Base-by-base conservation (phyloP, 495 filamentous ascomycete species). In the Hypoxylon rickii region DNA sequence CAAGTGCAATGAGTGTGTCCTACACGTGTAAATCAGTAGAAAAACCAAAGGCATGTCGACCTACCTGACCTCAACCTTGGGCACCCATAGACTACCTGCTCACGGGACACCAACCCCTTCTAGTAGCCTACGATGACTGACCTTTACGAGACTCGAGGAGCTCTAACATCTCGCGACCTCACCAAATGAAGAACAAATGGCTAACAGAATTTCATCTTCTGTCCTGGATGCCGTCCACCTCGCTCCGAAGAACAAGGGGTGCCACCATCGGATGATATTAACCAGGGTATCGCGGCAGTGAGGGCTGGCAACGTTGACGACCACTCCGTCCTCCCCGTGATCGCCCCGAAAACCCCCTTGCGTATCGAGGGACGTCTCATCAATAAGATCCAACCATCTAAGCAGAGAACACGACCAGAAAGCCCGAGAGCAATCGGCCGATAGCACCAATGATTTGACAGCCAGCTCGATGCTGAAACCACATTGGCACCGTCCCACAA, bases 81-180 rank as follows among this genome's bases (percentile, higher is more conserved):
- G 13, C 36, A 47, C 51, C 51, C 43, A 55, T 42, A 41, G 13
- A 36, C 19, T 46, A 37, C 51, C 45, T 41, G 51, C 44, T 19
- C 33, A 22, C 5, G 16, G 24, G 43, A 20, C 24, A 18, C 26
- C 51, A 40, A 40, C 0, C 43, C 43, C 26, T 8, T 33, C 44
- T 17, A 22, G n/a, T 37, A 46, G 19, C 24, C 26, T 33, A 42
- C 42, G n/a, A 24, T 39, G 16, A 42, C 51, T 55, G 51, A 55
- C 51, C 51, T 55, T 55, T 55, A n/a, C n/a, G n/a, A n/a, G n/a
- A n/a, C n/a, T n/a, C n/a, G n/a, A n/a, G n/a, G n/a, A n/a, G n/a
- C n/a, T n/a, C n/a, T n/a, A n/a, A n/a, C 18, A 21, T 40, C 12
- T 47, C 43, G 18, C 18, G 51, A 26, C 17, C 36, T 41, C 20